phyloP scores from a whole-genome alignment of 345 rosid species.

The Melaleuca alternifolia region DNA sequence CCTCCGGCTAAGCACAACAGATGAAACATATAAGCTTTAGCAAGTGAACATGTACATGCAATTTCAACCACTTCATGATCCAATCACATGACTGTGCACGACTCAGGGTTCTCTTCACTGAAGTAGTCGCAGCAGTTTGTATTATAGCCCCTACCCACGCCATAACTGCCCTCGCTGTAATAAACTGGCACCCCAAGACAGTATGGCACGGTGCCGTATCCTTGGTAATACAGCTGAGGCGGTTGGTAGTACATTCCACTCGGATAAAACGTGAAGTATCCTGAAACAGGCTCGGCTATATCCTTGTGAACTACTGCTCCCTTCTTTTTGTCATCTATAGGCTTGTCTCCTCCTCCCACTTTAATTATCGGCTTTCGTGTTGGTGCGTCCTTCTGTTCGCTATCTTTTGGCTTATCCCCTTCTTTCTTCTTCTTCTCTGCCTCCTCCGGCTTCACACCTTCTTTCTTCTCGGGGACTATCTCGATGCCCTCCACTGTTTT shows the following conservation, averaged over 20 bases:
- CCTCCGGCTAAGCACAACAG: not conserved
- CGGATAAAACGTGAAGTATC: slow-evolving; percentile 1
- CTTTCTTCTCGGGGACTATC: not conserved
- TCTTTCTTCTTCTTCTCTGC: not conserved
- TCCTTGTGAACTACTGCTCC: not conserved
- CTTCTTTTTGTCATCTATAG: not conserved
- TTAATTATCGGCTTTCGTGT: not conserved
- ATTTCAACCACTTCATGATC: not conserved
- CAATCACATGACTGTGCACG: slow-evolving; percentile 19
- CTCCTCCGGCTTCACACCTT: not conserved
- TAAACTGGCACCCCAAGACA: slow-evolving; percentile 18
- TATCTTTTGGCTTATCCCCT: not conserved
- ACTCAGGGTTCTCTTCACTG: slow-evolving; percentile 12
- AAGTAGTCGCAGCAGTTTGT: slow-evolving; percentile 1
- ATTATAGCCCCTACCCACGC: not conserved
- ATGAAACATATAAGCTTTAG: not conserved
- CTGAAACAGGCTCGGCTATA: not conserved
- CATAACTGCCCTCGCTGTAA: slow-evolving; percentile 6
- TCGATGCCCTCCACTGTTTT: slow-evolving; percentile 9
- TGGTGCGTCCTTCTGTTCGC: not conserved
- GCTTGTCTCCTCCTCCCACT: not conserved
- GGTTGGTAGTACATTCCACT: not conserved
- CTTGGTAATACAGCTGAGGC: not conserved
- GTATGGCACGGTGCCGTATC: not conserved
- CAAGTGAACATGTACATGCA: not conserved